Evolutionary conservation across 139 green algal species (phyloP), one percentile per base, ranked within the genome.

Genomic region (Asterochloris sp.): DNA sequence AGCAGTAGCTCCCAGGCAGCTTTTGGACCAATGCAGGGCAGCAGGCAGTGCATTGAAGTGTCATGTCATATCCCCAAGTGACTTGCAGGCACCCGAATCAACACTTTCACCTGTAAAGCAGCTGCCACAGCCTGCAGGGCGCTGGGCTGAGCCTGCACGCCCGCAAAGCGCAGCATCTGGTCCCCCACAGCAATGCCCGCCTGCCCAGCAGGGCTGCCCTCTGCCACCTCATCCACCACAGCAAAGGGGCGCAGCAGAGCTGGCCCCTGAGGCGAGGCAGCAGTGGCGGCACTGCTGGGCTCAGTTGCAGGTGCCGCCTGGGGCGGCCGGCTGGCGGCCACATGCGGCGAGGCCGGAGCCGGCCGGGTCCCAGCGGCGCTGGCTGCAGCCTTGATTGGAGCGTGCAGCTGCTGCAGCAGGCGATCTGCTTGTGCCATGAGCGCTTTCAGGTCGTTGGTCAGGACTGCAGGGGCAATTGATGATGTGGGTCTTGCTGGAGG

Each of bases 391-490:
- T 54, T 54, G 38, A 54, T 54, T 2, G 38, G 38, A 54, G 38
- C 38, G 67, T 38, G 78, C 69, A 62, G 60, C 17, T 6, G 47
- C 64, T 16, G 78, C 27, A 21, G 78, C 69, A 15, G 74, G 76
- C 11, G 76, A 76, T 28, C 63, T 38, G 24, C 87, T 73, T 71
- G 86, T 79, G 19, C 83, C 66, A 64, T 93, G 14, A 97, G 47
- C 1, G 60, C 74, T 79, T 95, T 95, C 84, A 96, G 92, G 85
- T 98, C 94, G 54, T 96, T 96, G 24, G 90, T 91, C 13, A 98
- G 86, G 19, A 88, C 92, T 83, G 91, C 88, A 83, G 9, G 17
- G 19, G 76, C 64, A 38, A 6, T 2, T 54, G 38, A 10, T 54
- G 63, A 19, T 24, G 28, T 28, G 24, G 0, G 27, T 63, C 23